Evolutionary conservation across 805 yeast genomes (phyloP).

Genomic region (Zygosaccharomyces rouxii): DNA sequence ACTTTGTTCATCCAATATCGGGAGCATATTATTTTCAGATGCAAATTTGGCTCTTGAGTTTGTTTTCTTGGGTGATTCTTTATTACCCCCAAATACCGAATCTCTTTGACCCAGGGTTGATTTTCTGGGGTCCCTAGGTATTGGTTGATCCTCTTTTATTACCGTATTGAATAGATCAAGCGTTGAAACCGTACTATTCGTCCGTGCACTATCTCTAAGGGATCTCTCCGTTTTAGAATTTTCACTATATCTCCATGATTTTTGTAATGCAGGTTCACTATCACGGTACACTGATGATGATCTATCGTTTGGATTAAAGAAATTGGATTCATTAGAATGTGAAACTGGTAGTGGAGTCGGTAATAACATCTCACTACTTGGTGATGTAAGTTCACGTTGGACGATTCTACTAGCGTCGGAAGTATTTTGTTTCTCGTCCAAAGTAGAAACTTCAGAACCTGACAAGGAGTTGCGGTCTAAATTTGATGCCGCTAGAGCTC

Average conservation of each 20-base stretch:
- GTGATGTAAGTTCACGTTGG: constrained; percentile 39
- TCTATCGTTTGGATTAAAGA: constrained; percentile 29
- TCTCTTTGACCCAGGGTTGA: constrained; percentile 40
- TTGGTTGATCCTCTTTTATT: constrained; percentile 56
- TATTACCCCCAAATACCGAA: constrained; percentile 36
- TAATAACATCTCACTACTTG: constrained; percentile 40
- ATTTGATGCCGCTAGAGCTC: constrained; percentile 49
- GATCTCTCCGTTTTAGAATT: constrained; percentile 18
- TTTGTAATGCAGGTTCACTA: constrained; percentile 37
- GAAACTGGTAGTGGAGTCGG: constrained; percentile 15
- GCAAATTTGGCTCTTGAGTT: constrained; percentile 4
- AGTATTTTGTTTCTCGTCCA: constrained; percentile 22
- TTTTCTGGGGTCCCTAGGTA: constrained; percentile 42
- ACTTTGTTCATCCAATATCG: constrained; percentile 16
- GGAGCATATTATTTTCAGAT: constrained; percentile 7
- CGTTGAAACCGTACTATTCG: constrained; percentile 81
- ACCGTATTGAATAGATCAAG: constrained; percentile 77
- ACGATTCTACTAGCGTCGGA: constrained; percentile 26
- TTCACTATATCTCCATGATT: constrained; percentile 54
- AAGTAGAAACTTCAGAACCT: constrained; percentile 48
- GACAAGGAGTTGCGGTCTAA: constrained; percentile 49
- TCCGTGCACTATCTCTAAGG: constrained; percentile 61
- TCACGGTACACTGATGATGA: constrained; percentile 34
- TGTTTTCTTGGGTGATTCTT: constrained; percentile 6
- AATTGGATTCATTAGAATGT: constrained; percentile 23